A percentile compares a stretch with the other conserved stretches of the same genome.
Evolutionary conservation across 2,329 filamentous ascomycete species (phyloP).

Genomic region (Ophiostoma novo-ulmi): DNA sequence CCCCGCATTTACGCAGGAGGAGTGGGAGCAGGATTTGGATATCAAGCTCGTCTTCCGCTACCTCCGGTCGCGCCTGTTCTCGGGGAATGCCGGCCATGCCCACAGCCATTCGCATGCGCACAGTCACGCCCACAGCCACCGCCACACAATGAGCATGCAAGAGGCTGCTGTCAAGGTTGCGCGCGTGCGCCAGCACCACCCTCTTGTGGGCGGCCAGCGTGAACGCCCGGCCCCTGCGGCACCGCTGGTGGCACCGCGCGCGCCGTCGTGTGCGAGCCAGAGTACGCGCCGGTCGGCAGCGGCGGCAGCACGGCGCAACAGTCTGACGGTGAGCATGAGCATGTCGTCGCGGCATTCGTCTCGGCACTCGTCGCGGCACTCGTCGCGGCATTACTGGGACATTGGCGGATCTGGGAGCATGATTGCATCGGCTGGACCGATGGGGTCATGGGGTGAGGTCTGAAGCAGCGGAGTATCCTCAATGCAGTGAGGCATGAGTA

Average conservation of each 20-base stretch:
- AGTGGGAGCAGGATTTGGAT: conserved; percentile 92
- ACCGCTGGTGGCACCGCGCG: conserved; percentile 33
- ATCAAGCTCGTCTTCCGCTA: conserved; percentile 89
- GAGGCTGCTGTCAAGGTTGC: conserved; percentile 72
- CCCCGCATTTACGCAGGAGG: conserved; percentile 58
- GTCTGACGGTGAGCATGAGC: conserved; percentile 37
- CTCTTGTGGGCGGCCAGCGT: conserved; percentile 59
- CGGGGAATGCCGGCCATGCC: conserved; percentile 35
- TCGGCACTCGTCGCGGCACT: conserved; percentile 23
- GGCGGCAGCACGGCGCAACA: conserved; percentile 52
- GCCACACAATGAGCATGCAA: conserved; percentile 43
- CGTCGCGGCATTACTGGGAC: conserved; percentile 78
- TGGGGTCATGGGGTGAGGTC: conserved; percentile 76
- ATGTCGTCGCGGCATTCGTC: conserved; percentile 46
- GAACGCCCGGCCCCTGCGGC: conserved; percentile 40
- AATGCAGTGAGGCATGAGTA: not conserved
- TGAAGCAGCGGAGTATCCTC: conserved; percentile 31
- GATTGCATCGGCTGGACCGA: conserved; percentile 59
- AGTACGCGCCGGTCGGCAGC: conserved; percentile 64
- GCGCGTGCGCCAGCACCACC: conserved; percentile 82
- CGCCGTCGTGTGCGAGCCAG: conserved; percentile 77
- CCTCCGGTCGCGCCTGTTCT: conserved; percentile 67
- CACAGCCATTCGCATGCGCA: conserved; percentile 14
- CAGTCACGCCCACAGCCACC: not conserved
- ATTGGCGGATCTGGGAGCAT: conserved; percentile 74